Percentiles rank a stretch among this genome's conserved stretches.
These are phyloP conservation scores for Ceratobasidium sp. DNA, from an alignment of 1,284 basidiomycete genomes.

Conservation along the genomic window DNA sequence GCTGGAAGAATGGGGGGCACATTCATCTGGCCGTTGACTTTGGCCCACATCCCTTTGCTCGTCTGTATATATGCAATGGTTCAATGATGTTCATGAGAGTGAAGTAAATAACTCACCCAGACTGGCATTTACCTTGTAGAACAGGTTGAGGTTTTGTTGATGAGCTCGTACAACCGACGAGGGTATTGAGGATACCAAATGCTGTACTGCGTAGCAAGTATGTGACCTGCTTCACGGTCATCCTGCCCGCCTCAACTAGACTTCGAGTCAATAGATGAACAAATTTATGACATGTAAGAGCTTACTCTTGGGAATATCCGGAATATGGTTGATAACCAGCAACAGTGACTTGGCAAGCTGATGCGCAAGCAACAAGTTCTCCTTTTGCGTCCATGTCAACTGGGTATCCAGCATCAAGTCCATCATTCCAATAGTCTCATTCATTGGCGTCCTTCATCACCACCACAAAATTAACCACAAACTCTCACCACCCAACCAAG, in stretches of 20 bases:
- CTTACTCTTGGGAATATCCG: slow-evolving; percentile 98
- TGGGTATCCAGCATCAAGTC: slow-evolving; percentile 96
- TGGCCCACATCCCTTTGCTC: background rate
- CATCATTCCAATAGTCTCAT: slow-evolving; percentile 99
- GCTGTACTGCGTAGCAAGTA: slow-evolving; percentile 97
- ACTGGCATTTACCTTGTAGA: slow-evolving; percentile 82
- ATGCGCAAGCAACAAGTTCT: slow-evolving; percentile 96
- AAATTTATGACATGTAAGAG: slow-evolving; percentile 49
- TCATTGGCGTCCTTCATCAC: slow-evolving; percentile 89
- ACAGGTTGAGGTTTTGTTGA: slow-evolving; percentile 97
- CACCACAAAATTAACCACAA: background rate
- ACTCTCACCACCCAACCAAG: slow-evolving; percentile 4
- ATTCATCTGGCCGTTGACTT: background rate
- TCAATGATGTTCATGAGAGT: too few species aligned
- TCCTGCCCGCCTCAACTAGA: slow-evolving; percentile 95
- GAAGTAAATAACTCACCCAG: background rate
- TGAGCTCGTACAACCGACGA: slow-evolving; percentile 94
- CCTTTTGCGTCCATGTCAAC: slow-evolving; percentile 88
- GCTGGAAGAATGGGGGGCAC: background rate
- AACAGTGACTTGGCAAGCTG: slow-evolving; percentile 93
- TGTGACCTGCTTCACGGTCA: slow-evolving; percentile 97
- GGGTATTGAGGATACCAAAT: slow-evolving; percentile 97
- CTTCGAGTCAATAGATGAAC: slow-evolving; percentile 3
- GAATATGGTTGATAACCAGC: slow-evolving; percentile 97
- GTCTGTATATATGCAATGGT: too few species aligned